phyloP scores from a whole-genome alignment of 352 stramenopile species.

The Globisporangium ultimum region DNA sequence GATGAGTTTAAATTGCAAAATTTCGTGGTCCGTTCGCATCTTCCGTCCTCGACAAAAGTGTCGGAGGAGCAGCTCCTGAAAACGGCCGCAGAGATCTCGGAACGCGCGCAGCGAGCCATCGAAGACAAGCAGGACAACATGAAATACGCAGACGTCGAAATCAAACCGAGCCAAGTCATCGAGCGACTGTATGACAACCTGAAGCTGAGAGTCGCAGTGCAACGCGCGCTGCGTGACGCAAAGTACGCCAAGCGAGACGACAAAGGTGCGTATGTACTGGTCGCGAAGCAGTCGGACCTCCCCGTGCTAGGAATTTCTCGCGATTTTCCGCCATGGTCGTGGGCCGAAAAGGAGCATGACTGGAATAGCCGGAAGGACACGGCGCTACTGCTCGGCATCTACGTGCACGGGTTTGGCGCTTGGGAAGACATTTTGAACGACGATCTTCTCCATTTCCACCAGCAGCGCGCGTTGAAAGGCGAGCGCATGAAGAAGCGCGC shows the following conservation, averaged over 20 bases:
- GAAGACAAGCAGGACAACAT: conserved; percentile 71
- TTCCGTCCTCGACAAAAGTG: conserved; percentile 50
- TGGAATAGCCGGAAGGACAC: conserved; percentile 77
- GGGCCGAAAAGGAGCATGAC: conserved; percentile 81
- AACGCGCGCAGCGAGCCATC: conserved; percentile 44
- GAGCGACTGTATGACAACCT: conserved; percentile 85
- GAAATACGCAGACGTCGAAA: conserved; percentile 75
- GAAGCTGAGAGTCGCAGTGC: conserved; percentile 79
- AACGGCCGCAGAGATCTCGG: conserved; percentile 62
- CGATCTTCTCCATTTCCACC: conserved; percentile 70
- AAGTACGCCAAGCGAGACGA: conserved; percentile 34
- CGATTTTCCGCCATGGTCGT: conserved; percentile 68
- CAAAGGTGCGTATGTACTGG: conserved; percentile 68
- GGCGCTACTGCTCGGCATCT: conserved; percentile 76
- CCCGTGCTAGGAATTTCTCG: conserved; percentile 56
- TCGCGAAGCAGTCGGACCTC: conserved; percentile 69
- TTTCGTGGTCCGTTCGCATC: conserved; percentile 68
- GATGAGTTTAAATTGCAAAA: conserved; percentile 77
- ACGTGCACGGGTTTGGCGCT: conserved; percentile 80
- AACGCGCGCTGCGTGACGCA: conserved; percentile 57
- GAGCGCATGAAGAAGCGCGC: conserved; percentile 81
- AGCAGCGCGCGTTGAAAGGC: conserved; percentile 80
- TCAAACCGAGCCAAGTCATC: conserved; percentile 69
- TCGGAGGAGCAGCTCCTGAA: conserved; percentile 48
- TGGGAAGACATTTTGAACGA: conserved; percentile 88